Conservation (phyloP, 1,139 yeast species). For the Pichia sp. region DNA sequence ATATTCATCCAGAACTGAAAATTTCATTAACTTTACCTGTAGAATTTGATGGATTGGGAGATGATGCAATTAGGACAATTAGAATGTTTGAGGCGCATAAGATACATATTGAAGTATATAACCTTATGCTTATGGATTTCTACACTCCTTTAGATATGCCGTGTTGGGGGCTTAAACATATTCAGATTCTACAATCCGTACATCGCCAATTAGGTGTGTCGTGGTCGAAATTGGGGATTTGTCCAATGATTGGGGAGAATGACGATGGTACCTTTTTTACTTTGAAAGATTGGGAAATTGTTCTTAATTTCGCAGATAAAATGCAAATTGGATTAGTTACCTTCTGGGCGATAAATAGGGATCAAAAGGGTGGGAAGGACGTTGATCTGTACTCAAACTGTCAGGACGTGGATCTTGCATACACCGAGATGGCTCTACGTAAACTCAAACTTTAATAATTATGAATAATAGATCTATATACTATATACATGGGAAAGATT, state of each 20-base stretch:
- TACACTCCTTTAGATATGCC: slow-evolving; percentile 21
- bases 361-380: slow-evolving; percentile 18
- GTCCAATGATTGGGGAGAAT: slow-evolving; percentile 31
- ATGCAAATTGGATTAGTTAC: slow-evolving; percentile 22
- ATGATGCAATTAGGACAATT: slow-evolving; percentile 15
- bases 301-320: slow-evolving; percentile 18
- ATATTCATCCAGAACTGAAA: slow-evolving; percentile 4
- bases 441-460: too few relatives aligned
- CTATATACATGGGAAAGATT: slow-evolving; percentile 3
- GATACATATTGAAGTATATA: slow-evolving; percentile 16
- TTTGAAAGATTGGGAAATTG: slow-evolving; percentile 20
- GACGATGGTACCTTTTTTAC: slow-evolving; percentile 25
- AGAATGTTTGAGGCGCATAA: slow-evolving; percentile 6
- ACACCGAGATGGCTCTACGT: slow-evolving; percentile 8
- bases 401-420: slow-evolving; percentile 21
- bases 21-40: slow-evolving; percentile 27
- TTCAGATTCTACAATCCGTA: slow-evolving; percentile 17
- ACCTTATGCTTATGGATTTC: slow-evolving; percentile 30
- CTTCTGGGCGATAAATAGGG: slow-evolving; percentile 30
- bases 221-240: slow-evolving; percentile 26
- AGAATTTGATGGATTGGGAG: slow-evolving; percentile 22
- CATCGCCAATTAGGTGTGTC: slow-evolving; percentile 8
- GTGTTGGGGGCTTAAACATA: slow-evolving; percentile 25
- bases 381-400: slow-evolving; percentile 14
- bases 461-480: neutral